phyloP scores from a whole-genome alignment of 164 flowering plant genomes.

The Annona squamosa region DNA sequence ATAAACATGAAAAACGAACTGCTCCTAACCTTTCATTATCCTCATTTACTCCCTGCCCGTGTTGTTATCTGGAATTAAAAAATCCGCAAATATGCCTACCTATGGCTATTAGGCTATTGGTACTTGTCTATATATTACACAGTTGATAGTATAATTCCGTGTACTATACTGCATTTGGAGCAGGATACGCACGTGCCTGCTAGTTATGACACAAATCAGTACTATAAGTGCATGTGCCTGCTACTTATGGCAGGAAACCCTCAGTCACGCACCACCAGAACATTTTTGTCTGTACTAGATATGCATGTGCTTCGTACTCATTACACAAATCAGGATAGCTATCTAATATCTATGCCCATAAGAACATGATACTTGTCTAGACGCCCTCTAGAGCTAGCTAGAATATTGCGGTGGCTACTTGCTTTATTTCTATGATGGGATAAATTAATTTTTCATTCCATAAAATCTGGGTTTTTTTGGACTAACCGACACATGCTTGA shows the following conservation, averaged over 20 bases:
- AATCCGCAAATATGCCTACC: too few relatives aligned
- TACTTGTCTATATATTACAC: neutral
- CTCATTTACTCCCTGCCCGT: neutral
- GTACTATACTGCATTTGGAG: neutral
- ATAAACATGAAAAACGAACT: neutral
- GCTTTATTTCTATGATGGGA: neutral
- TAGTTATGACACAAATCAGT: neutral
- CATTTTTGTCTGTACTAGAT: neutral
- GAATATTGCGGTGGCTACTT: neutral
- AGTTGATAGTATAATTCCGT: neutral
- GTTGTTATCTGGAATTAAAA: neutral
- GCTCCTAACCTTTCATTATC: neutral
- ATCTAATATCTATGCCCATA: neutral
- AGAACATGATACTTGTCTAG: neutral
- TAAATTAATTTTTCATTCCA: too few relatives aligned
- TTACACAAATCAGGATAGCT: neutral
- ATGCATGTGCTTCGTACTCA: neutral
- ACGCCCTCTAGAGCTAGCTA: neutral
- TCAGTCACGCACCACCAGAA: neutral
- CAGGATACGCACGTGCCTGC: neutral
- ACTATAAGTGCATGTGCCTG: neutral
- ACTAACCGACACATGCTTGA: neutral
- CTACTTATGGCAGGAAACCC: neutral
- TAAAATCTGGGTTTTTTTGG: too few relatives aligned
- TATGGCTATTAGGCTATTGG: too few relatives aligned